Base-by-base conservation (phyloP, 805 yeast species). In the Lipomyces yamanashiensis region DNA sequence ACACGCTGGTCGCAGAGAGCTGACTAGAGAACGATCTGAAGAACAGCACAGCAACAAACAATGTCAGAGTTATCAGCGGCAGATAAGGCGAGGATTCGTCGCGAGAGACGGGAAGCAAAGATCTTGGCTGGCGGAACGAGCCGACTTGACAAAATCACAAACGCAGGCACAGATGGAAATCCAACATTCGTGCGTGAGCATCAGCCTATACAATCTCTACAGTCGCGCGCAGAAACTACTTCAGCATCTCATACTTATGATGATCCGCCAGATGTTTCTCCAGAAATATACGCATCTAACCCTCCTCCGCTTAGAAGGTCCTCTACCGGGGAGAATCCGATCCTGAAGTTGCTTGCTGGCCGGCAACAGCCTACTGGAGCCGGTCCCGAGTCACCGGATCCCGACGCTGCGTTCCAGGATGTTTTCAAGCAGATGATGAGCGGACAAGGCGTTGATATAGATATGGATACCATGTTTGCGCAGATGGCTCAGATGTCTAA, bases 31-130 rank as follows among this genome's bases (percentile, higher is more conserved):
- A 1, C 19, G 37, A 44, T 9, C 19, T 48, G 8, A 8, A n/a
- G 49, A 17, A 10, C 12, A n/a, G 23, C 21, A 19, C 28, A 19
- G 21, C 21, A 21, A 13, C 19, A 33, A 13, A 54, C 17, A 43
- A 47, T 47, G 53, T 19, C 59, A 9, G 67, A 55, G 19, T 41
- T 52, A 33, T 45, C 67, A 8, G 64, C 64, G 5, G 58, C 52
- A 10, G 70, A 67, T 19, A 58, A 63, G 33, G 72, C 72, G 33
- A 44, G 71, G 34, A 40, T 70, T 10, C 68, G 72, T 15, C 65
- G 72, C 23, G 72, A 70, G 54, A 62, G 72, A 12, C 67, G 72
- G 10, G 68, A 68, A 57, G 69, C 71, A 4, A 62, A 57, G 17
- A 66, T 70, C 39, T 57, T 59, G 8, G 67, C 67, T 19, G 70